phyloP scores from a whole-genome alignment of 129 eudicot genomes.

The Logfia minima region DNA sequence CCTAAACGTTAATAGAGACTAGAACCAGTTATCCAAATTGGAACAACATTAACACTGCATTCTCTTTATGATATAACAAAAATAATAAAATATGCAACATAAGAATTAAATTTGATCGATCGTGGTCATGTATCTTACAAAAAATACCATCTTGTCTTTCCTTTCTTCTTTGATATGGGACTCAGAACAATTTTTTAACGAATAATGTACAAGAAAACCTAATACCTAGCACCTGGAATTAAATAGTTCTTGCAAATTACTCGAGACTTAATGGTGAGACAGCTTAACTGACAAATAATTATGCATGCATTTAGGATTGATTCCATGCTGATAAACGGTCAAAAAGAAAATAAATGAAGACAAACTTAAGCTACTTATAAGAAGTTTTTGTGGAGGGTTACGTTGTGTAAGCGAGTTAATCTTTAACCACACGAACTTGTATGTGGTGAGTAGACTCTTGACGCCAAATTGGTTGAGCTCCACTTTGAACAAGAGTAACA shows the following conservation, averaged over 20 bases:
- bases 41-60: neutral
- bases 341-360: conserved; percentile 1
- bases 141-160: conserved; percentile 1
- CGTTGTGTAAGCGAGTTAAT: conserved; percentile 32
- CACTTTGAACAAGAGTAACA: conserved; percentile 98
- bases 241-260: conserved; percentile 15
- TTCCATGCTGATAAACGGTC: neutral
- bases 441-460: conserved; percentile 85
- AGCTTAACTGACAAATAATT: neutral
- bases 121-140: conserved; percentile 5
- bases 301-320: neutral
- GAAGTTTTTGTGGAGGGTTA: neutral
- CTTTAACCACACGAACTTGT: conserved; percentile 84
- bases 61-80: neutral
- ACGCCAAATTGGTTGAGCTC: conserved; percentile 99
- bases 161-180: neutral
- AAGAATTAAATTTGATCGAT: neutral
- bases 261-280: neutral
- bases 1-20: neutral
- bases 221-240: neutral
- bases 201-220: conserved; percentile 21
- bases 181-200: conserved; percentile 5
- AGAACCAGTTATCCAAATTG: neutral
- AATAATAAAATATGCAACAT: neutral
- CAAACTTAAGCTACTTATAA: neutral